Evolutionary conservation across 768 basidiomycete species (phyloP).

Genomic region (Leccinum disarticulatum): DNA sequence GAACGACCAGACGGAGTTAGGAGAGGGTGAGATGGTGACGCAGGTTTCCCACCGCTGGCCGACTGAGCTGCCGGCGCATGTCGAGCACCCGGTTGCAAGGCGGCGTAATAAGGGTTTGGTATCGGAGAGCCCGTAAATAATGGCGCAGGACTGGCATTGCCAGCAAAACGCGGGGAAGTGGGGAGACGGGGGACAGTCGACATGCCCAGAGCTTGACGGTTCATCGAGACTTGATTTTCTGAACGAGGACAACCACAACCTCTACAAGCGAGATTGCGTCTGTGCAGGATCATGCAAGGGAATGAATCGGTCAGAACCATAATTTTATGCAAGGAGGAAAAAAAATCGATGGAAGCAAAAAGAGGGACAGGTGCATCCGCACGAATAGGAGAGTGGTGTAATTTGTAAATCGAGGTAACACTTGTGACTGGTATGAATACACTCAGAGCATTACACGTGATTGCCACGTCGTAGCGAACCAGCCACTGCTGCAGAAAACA

Average conservation of each 20-base stretch:
- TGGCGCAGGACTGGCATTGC: slow-evolving; percentile 14
- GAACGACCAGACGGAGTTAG: slow-evolving; percentile 83
- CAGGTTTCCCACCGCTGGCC: slow-evolving; percentile 31
- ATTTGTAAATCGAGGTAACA: slow-evolving; percentile 28
- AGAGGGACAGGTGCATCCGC: slow-evolving; percentile 3
- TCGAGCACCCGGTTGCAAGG: slow-evolving; percentile 20
- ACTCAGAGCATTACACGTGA: slow-evolving; percentile 7
- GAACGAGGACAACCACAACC: slow-evolving; percentile 69
- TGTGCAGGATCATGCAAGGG: slow-evolving; percentile 52
- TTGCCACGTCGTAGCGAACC: neutral
- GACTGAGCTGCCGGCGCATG: slow-evolving; percentile 30
- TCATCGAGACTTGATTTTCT: slow-evolving; percentile 32
- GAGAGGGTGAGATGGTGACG: slow-evolving; percentile 58
- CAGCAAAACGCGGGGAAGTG: slow-evolving; percentile 28
- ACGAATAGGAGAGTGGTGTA: slow-evolving; percentile 28
- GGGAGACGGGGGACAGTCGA: slow-evolving; percentile 22
- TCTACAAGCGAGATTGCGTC: slow-evolving; percentile 76
- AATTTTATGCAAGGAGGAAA: slow-evolving; percentile 13
- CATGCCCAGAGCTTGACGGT: slow-evolving; percentile 30
- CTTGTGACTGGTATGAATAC: slow-evolving; percentile 17
- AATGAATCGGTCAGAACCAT: slow-evolving; percentile 49
- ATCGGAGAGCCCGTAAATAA: slow-evolving; percentile 21
- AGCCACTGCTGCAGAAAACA: slow-evolving; percentile 4
- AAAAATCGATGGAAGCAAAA: slow-evolving; percentile 8
- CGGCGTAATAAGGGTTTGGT: slow-evolving; percentile 29